Percentiles rank a stretch among this genome's conserved stretches.
Evolutionary conservation across 306 rosid species (phyloP).

Genomic region (Cicer judaicum): DNA sequence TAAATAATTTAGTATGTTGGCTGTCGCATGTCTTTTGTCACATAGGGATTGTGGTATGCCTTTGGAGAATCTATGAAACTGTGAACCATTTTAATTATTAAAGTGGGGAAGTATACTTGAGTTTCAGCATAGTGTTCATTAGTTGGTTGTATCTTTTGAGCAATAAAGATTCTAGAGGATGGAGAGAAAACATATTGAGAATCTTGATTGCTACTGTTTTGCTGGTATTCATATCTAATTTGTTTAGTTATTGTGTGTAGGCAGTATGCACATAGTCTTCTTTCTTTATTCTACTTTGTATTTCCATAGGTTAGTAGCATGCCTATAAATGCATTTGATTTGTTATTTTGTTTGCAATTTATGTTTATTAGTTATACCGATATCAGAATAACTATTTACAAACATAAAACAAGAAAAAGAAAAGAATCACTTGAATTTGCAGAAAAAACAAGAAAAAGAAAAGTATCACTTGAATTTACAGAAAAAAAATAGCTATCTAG

Average conservation of each 20-base stretch:
- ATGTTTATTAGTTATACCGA: conserved; percentile 12
- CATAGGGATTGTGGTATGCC: conserved; percentile 22
- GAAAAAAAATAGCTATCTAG: no score
- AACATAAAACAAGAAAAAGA: no score
- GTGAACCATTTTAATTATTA: conserved; percentile 15
- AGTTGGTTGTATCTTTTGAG: conserved; percentile 28
- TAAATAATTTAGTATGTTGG: conserved; percentile 36
- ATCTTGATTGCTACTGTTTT: no score
- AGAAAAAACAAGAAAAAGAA: no score
- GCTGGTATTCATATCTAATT: no score
- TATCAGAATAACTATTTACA: conserved; percentile 32
- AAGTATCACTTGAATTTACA: no score
- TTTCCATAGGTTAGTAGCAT: conserved; percentile 27
- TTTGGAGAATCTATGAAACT: conserved; percentile 15
- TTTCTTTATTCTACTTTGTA: neutral
- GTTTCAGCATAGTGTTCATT: conserved; percentile 25
- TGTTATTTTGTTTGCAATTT: conserved; percentile 36
- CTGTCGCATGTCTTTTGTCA: conserved; percentile 1
- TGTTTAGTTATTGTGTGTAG: no score
- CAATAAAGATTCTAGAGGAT: conserved; percentile 29
- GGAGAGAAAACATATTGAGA: no score
- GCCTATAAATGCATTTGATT: conserved; percentile 26
- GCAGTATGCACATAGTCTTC: no score
- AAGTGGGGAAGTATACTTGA: conserved; percentile 8
- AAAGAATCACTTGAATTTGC: no score